Percentiles rank a stretch among this genome's conserved stretches.
Evolutionary conservation across 2,329 filamentous ascomycete genomes (phyloP).

Genomic region (Talaromyces albobiverticillius): DNA sequence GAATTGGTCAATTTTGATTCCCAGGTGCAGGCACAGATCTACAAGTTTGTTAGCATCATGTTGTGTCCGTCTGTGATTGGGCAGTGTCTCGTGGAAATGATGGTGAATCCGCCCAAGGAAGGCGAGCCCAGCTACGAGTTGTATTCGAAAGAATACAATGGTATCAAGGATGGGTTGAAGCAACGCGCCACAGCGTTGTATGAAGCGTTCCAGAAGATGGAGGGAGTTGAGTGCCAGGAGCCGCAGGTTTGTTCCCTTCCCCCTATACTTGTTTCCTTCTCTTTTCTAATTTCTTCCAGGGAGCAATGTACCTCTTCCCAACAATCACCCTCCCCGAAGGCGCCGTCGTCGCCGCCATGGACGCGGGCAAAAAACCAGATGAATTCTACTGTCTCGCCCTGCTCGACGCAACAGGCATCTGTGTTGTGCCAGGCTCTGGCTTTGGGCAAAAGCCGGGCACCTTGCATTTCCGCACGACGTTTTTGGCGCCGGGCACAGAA

Average conservation of each 20-base stretch:
- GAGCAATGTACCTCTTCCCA: conserved; percentile 98
- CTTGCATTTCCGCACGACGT: conserved; percentile 93
- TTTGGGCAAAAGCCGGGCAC: conserved; percentile 93
- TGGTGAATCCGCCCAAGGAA: conserved; percentile 88
- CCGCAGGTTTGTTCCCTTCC: conserved; percentile 58
- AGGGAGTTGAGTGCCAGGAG: conserved; percentile 84
- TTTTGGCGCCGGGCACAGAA: conserved; percentile 91
- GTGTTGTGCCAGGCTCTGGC: conserved; percentile 85
- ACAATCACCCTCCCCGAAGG: conserved; percentile 77
- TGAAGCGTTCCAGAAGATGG: conserved; percentile 89
- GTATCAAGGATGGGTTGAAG: conserved; percentile 74
- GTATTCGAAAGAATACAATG: conserved; percentile 81
- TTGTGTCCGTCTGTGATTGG: conserved; percentile 93
- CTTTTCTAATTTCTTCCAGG: conserved; percentile 48
- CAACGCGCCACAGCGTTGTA: conserved; percentile 81
- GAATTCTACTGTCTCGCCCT: conserved; percentile 93
- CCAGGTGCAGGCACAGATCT: conserved; percentile 86
- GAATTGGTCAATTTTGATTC: conserved; percentile 88
- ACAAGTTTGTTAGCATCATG: conserved; percentile 98
- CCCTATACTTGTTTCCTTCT: background rate
- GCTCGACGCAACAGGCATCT: conserved; percentile 91
- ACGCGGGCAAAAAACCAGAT: conserved; percentile 73
- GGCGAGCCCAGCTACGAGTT: conserved; percentile 81
- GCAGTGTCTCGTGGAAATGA: conserved; percentile 93
- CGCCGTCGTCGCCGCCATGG: conserved; percentile 70